Evolutionary conservation across 2,329 filamentous ascomycete genomes (phyloP), one percentile per base, ranked within the genome.

Genomic region (Aureobasidium lini): DNA sequence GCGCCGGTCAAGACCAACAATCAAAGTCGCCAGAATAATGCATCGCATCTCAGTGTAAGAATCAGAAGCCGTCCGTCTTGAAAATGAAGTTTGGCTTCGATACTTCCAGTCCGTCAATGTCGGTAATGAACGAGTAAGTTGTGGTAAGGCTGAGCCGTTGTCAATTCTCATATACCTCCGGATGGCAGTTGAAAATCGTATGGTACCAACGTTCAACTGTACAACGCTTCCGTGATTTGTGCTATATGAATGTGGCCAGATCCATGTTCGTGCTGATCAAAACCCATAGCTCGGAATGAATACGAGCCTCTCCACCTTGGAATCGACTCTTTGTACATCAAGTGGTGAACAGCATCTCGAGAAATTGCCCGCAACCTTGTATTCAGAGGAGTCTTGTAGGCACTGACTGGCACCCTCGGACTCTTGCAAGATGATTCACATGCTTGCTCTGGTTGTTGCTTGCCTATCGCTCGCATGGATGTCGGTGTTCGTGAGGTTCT

Each of bases 401-500:
- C 23, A 23, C 23, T 23, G 23, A 23, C 23, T 23, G 23, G 28
- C 37, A 37, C 52, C 39, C 36, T 46, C 18, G 6, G 18, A 29
- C n/a, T 42, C n/a, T 29, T 23, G 36, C 16, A 57, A 44, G n/a
- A 57, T 57, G 53, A 15, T 46, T 47, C 13, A 47, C 42, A 44
- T 62, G 60, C 52, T 60, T 28, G 31, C 47, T 23, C 37, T 62
- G 37, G 37, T 59, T 23, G 28, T 62, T n/a, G 37, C 31, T 16
- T 62, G 46, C 32, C 60, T 62, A 13, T 18, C 43, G 11, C 44
- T 62, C 10, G 32, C 60, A 47, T 62, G 60, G 60, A 29, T 60
- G n/a, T 53, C 56, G 6, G 40, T 54, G 3, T 34, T 50, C 7
- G 40, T 57, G 10, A 43, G 60, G 15, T 34, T 57, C 8, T 52